Evolutionary conservation across 2,329 filamentous ascomycete genomes (phyloP).

Genomic region (Stagonosporopsis chrysanthemi): DNA sequence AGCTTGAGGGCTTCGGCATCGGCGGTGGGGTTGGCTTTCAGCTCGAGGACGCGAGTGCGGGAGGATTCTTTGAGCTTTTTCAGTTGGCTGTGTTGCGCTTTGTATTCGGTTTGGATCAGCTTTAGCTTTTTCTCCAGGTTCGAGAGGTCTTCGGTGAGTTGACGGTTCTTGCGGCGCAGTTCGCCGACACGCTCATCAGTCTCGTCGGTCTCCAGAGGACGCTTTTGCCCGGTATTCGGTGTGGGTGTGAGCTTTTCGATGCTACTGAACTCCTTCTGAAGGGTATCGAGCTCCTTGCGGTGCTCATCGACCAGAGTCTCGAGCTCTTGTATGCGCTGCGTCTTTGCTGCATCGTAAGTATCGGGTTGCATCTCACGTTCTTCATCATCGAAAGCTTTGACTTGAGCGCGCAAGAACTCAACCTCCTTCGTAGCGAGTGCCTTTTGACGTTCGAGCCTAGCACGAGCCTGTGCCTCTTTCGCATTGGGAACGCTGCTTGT

Average conservation of each 20-base stretch:
- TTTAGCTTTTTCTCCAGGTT: slow-evolving; percentile 73
- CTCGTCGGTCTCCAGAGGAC: slow-evolving; percentile 64
- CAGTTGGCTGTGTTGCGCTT: slow-evolving; percentile 76
- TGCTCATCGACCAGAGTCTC: slow-evolving; percentile 89
- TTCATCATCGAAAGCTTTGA: slow-evolving; percentile 85
- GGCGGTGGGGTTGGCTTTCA: slow-evolving; percentile 91
- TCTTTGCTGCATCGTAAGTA: slow-evolving; percentile 77
- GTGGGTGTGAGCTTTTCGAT: slow-evolving; percentile 62
- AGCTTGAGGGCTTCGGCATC: slow-evolving; percentile 85
- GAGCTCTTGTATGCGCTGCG: slow-evolving; percentile 77
- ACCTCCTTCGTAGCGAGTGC: slow-evolving; percentile 88
- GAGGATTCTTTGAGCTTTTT: slow-evolving; percentile 70
- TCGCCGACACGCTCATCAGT: slow-evolving; percentile 78
- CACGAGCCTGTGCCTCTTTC: slow-evolving; percentile 70
- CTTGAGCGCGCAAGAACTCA: slow-evolving; percentile 89
- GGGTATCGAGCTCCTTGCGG: slow-evolving; percentile 76
- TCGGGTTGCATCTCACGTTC: slow-evolving; percentile 86
- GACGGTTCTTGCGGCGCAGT: slow-evolving; percentile 85
- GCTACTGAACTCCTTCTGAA: slow-evolving; percentile 77
- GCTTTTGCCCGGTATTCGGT: slow-evolving; percentile 64
- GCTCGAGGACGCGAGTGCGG: slow-evolving; percentile 81
- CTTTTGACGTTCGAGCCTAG: slow-evolving; percentile 85
- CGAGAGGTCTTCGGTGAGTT: slow-evolving; percentile 79
- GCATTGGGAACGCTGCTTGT: slow-evolving; percentile 47
- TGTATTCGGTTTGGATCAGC: slow-evolving; percentile 77